phyloP scores from a whole-genome alignment of 2,329 filamentous ascomycete species.

The Fusarium equiseti region DNA sequence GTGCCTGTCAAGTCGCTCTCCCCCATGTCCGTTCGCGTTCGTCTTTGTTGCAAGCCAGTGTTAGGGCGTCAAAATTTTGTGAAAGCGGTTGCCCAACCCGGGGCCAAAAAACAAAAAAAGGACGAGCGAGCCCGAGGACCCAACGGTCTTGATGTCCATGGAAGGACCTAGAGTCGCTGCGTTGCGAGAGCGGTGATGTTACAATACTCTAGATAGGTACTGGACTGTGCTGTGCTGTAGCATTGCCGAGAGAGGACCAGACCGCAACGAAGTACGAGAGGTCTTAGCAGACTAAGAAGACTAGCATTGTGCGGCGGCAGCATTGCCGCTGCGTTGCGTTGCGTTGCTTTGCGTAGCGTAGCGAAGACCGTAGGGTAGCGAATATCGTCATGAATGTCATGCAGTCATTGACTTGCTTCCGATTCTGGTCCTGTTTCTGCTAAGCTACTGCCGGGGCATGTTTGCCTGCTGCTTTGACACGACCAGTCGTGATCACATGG shows the following conservation, averaged over 20 bases:
- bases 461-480: slow-evolving; percentile 39
- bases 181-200: slow-evolving; percentile 16
- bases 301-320: slow-evolving; percentile 3
- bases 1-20: slow-evolving; percentile 31
- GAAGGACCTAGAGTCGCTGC: slow-evolving; percentile 39
- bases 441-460: slow-evolving; percentile 29
- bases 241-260: slow-evolving; percentile 18
- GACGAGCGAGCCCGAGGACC: slow-evolving; percentile 32
- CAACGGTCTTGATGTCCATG: slow-evolving; percentile 29
- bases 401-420: slow-evolving; percentile 41
- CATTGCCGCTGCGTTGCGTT: slow-evolving; percentile 3
- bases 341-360: not conserved
- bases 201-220: slow-evolving; percentile 11
- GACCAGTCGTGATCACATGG: slow-evolving; percentile 43
- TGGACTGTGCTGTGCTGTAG: slow-evolving; percentile 5
- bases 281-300: slow-evolving; percentile 14
- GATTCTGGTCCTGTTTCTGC: slow-evolving; percentile 2
- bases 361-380: slow-evolving; percentile 8
- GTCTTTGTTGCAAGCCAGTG: slow-evolving; percentile 18
- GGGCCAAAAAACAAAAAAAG: slow-evolving; percentile 18
- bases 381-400: slow-evolving; percentile 40
- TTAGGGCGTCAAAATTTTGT: slow-evolving; percentile 40
- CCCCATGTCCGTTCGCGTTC: slow-evolving; percentile 18
- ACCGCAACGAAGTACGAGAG: slow-evolving; percentile 21
- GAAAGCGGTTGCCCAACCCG: slow-evolving; percentile 39